Evolutionary conservation across 2,329 filamentous ascomycete species (phyloP).

Genomic region (Fusarium sp.): DNA sequence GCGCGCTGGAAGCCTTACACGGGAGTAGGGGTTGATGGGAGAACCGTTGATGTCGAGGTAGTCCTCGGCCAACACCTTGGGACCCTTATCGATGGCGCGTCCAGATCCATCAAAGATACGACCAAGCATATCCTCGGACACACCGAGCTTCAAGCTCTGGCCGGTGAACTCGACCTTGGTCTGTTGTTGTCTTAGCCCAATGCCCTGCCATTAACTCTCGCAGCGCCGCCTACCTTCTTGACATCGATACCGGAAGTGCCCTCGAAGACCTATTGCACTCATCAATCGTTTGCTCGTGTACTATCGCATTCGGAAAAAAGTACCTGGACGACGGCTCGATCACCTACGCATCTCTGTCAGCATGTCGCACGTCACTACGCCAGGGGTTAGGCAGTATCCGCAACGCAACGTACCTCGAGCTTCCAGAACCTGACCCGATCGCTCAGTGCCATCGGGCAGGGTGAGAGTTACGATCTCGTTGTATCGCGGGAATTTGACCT

Average conservation of each 20-base stretch:
- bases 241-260: constrained; percentile 98
- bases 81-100: constrained; percentile 97
- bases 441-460: constrained; percentile 92
- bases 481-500: constrained; percentile 98
- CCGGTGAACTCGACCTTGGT: constrained; percentile 98
- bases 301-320: constrained; percentile 34
- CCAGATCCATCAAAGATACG: constrained; percentile 99
- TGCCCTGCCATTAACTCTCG: constrained; percentile 7
- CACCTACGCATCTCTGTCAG: constrained; percentile 67
- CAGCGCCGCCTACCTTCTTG: constrained; percentile 79
- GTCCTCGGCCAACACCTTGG: constrained; percentile 97
- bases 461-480: constrained; percentile 98
- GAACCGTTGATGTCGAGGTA: constrained; percentile 99
- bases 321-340: constrained; percentile 95
- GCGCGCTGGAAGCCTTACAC: constrained; percentile 68
- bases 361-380: constrained; percentile 23
- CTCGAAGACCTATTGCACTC: constrained; percentile 83
- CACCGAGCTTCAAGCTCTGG: constrained; percentile 96
- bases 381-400: constrained; percentile 5
- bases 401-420: constrained; percentile 80
- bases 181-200: constrained; percentile 60
- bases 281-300: constrained; percentile 40
- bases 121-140: constrained; percentile 99
- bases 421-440: constrained; percentile 96
- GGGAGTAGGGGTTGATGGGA: constrained; percentile 97